phyloP scores from a whole-genome alignment of 2,329 filamentous ascomycete genomes.

The Sarocladium kiliense region DNA sequence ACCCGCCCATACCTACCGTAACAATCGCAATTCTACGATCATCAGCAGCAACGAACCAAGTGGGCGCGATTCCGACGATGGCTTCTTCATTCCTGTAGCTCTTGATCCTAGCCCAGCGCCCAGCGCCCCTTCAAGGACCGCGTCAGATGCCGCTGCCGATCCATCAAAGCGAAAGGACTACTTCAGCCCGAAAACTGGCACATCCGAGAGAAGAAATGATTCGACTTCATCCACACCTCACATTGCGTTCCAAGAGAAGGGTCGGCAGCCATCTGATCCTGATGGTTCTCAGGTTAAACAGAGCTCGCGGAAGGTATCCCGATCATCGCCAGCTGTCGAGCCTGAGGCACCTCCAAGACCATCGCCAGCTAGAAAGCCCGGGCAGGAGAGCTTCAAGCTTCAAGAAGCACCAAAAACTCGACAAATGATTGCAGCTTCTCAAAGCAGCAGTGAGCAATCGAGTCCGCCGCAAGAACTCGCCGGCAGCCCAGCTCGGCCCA shows the following conservation, averaged over 20 bases:
- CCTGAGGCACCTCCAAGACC: not conserved
- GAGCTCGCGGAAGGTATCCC: conserved; percentile 40
- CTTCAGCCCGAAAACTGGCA: conserved; percentile 42
- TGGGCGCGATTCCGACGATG: conserved; percentile 53
- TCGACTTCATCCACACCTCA: conserved; percentile 65
- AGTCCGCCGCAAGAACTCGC: conserved; percentile 27
- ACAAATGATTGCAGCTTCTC: conserved; percentile 36
- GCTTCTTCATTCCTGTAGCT: conserved; percentile 72
- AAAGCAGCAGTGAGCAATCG: conserved; percentile 37
- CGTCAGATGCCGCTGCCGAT: conserved; percentile 42
- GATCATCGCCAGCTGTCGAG: conserved; percentile 7
- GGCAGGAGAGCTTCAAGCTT: conserved; percentile 64
- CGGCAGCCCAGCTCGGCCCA: not conserved
- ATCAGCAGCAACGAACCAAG: conserved; percentile 46
- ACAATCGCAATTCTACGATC: conserved; percentile 68
- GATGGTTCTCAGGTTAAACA: conserved; percentile 48
- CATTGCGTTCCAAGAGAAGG: conserved; percentile 86
- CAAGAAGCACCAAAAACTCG: conserved; percentile 73
- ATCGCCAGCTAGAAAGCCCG: conserved; percentile 25
- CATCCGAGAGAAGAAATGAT: conserved; percentile 41
- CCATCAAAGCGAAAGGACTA: conserved; percentile 51
- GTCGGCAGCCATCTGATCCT: conserved; percentile 54
- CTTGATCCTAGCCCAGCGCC: conserved; percentile 63
- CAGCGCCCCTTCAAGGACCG: conserved; percentile 48
- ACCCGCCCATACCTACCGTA: conserved; percentile 71